phyloP scores from a whole-genome alignment of 1,139 yeast genomes.

The Magnusiomyces suaveolens region DNA sequence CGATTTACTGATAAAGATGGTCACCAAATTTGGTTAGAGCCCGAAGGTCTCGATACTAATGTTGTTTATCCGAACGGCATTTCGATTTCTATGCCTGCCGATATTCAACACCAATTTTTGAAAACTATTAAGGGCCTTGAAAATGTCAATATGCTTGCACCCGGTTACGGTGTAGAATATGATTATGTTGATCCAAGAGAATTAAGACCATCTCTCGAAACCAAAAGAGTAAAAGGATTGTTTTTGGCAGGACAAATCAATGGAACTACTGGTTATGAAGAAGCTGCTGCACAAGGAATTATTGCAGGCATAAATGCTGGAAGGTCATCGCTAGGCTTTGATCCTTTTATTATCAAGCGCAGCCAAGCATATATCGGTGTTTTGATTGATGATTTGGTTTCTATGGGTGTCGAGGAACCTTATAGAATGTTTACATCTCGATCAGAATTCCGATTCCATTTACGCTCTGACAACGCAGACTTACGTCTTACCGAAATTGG shows the following conservation, averaged over 20 bases:
- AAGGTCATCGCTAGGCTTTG: conserved; percentile 33
- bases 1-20: conserved; percentile 66
- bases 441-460: conserved; percentile 82
- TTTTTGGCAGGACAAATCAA: conserved; percentile 95
- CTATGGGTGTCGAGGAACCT: conserved; percentile 95
- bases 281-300: conserved; percentile 95
- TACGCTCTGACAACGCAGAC: conserved; percentile 93
- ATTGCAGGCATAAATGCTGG: conserved; percentile 95
- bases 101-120: conserved; percentile 69
- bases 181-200: conserved; percentile 95
- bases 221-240: conserved; percentile 68
- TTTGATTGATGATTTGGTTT: conserved; percentile 82
- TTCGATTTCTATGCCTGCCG: conserved; percentile 93
- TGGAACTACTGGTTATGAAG: conserved; percentile 98
- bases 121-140: conserved; percentile 81
- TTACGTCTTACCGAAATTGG: conserved; percentile 67
- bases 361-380: conserved; percentile 90
- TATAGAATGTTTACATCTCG: conserved; percentile 97
- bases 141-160: conserved; percentile 76
- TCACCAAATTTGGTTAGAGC: conserved; percentile 91
- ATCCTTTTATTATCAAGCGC: conserved; percentile 51
- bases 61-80: conserved; percentile 93
- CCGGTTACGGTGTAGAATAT: conserved; percentile 97
- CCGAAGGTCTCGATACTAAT: conserved; percentile 83
- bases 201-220: conserved; percentile 64